phyloP scores from a whole-genome alignment of 129 eudicot genomes.

The Flaveria linearis region DNA sequence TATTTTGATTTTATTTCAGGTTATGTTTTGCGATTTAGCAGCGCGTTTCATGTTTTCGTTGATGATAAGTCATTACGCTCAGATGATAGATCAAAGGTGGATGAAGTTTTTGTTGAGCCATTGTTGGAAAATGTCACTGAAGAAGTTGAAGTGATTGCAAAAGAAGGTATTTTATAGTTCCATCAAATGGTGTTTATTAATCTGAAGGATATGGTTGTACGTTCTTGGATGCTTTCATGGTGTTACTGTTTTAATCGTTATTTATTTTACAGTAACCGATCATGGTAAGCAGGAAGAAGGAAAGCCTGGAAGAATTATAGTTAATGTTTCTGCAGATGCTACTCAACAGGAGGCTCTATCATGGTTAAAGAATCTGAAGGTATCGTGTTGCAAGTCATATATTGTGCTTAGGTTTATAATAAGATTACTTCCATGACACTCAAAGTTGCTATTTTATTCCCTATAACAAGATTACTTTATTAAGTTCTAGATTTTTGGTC shows the following conservation, averaged over 20 bases:
- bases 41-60: conserved; percentile 42
- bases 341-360: conserved; percentile 74
- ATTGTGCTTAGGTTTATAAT: conserved; percentile 13
- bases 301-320: conserved; percentile 50
- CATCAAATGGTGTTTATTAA: background rate
- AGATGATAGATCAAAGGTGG: conserved; percentile 41
- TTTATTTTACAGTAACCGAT: conserved; percentile 32
- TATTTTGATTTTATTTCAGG: conserved; percentile 44
- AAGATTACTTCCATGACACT: background rate
- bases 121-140: conserved; percentile 35
- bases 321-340: conserved; percentile 67
- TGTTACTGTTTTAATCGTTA: background rate
- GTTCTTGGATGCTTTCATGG: background rate
- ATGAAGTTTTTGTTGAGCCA: conserved; percentile 40
- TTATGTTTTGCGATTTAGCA: conserved; percentile 40
- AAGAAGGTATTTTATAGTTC: conserved; percentile 44
- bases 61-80: conserved; percentile 31
- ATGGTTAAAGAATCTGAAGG: conserved; percentile 82
- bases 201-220: background rate
- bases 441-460: background rate
- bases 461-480: background rate
- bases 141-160: conserved; percentile 31
- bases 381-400: conserved; percentile 36
- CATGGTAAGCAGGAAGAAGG: conserved; percentile 39
- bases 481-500: background rate